Percentiles rank a stretch among this genome's conserved stretches.
Conservation (phyloP, 495 filamentous ascomycete genomes). For the Neurospora hispaniola region DNA sequence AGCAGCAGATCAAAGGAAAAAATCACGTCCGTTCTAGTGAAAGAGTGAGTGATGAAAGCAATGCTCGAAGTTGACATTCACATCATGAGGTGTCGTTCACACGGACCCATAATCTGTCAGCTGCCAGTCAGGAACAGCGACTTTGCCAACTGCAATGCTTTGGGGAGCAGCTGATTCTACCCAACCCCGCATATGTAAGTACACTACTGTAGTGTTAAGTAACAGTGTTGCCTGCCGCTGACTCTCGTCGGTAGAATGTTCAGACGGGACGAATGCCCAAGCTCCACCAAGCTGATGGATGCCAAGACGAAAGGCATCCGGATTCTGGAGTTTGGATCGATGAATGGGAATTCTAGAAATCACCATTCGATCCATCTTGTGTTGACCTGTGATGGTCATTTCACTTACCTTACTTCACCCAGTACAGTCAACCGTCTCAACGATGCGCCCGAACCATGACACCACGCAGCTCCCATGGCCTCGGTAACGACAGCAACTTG, state of each 20-base stretch:
- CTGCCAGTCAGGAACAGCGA: not conserved
- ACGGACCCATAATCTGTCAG: not conserved
- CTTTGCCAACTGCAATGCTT: not conserved
- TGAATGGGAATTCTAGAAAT: too few species aligned
- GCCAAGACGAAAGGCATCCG: too few species aligned
- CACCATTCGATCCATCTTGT: too few species aligned
- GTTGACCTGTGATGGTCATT: too few species aligned
- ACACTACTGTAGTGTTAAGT: too few species aligned
- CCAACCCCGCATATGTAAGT: not conserved
- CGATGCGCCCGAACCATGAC: slow-evolving; percentile 14
- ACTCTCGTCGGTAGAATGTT: too few species aligned
- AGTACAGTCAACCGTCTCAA: not conserved
- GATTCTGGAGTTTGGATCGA: too few species aligned
- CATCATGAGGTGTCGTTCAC: not conserved
- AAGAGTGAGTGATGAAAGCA: not conserved
- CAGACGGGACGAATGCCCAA: too few species aligned
- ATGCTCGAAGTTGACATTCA: not conserved
- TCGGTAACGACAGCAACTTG: slow-evolving; percentile 1
- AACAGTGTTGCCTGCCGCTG: too few species aligned
- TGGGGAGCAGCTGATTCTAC: not conserved
- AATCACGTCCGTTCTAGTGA: not conserved
- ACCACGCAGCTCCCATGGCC: slow-evolving; percentile 12
- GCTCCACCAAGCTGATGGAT: too few species aligned
- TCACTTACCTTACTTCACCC: not conserved
- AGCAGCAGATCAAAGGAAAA: not conserved